Conservation (phyloP, 2,329 filamentous ascomycete species). For the Talaromyces sp. region DNA sequence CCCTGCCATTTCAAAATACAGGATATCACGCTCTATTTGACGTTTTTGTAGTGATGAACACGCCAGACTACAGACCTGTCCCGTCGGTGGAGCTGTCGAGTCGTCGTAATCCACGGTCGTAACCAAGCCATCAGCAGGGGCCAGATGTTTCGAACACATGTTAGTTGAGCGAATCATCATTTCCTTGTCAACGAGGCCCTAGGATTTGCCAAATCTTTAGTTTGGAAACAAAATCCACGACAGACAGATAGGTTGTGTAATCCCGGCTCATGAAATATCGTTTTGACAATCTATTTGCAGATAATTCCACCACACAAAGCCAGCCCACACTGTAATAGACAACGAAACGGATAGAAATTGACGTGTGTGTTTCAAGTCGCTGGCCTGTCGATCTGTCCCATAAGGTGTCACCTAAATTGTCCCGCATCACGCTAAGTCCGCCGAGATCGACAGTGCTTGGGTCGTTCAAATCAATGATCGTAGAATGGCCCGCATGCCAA, state of each 20-base stretch:
- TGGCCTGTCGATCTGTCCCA: not conserved
- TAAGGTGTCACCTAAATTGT: not conserved
- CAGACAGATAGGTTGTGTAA: too few relatives aligned
- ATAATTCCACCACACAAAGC: not conserved
- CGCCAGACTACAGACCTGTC: not conserved
- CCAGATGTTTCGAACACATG: not conserved
- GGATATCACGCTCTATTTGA: not conserved
- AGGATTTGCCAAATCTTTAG: too few relatives aligned
- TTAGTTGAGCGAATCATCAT: not conserved
- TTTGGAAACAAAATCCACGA: not conserved
- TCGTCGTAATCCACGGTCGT: not conserved
- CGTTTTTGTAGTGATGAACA: not conserved
- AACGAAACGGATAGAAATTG: not conserved
- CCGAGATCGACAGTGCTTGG: not conserved
- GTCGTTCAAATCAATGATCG: not conserved
- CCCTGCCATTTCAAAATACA: not conserved
- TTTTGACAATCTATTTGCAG: not conserved
- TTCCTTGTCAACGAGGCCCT: too few relatives aligned
- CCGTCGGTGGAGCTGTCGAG: not conserved
- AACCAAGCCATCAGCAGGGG: not conserved
- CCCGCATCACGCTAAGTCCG: not conserved
- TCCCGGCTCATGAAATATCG: not conserved
- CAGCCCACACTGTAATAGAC: not conserved
- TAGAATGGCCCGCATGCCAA: not conserved
- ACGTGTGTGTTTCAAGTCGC: not conserved